Conservation (phyloP, 1,139 yeast species). For the Meyerozyma elateridarum region DNA sequence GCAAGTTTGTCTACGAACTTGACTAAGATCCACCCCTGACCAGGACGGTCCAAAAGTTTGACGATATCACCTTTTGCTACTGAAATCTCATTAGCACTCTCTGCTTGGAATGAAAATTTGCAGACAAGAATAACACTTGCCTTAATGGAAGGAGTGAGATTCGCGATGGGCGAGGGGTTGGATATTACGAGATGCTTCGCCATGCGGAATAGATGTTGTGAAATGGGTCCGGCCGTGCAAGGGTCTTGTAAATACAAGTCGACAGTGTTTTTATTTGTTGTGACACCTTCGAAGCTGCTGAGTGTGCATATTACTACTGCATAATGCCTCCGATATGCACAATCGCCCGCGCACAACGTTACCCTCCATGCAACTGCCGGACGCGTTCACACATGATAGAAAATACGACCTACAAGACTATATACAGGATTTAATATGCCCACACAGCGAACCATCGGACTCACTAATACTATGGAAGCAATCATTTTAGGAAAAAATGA, state of each 20-base stretch:
- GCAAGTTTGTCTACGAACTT: constrained; percentile 35
- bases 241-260: not conserved
- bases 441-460: constrained; percentile 48
- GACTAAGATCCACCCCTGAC: constrained; percentile 42
- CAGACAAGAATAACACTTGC: constrained; percentile 36
- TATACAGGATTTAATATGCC: constrained; percentile 22
- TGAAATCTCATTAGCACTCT: constrained; percentile 29
- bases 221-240: too few species aligned
- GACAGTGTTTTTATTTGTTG: constrained; percentile 4
- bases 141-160: constrained; percentile 13
- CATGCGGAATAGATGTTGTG: constrained; percentile 4
- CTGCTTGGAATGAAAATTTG: constrained; percentile 33
- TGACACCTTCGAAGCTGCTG: too few species aligned
- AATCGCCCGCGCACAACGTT: not conserved
- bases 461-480: constrained; percentile 12
- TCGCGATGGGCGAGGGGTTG: constrained; percentile 15
- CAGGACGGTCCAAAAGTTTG: constrained; percentile 34
- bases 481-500: too few species aligned
- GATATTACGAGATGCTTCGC: constrained; percentile 15
- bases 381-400: too few species aligned
- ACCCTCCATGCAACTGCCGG: constrained; percentile 1
- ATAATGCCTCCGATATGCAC: constrained; percentile 3
- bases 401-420: constrained; percentile 1
- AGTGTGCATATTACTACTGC: too few species aligned
- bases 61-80: constrained; percentile 37